Conservation (phyloP, 164 flowering plant species). For the Warburgia ugandensis region DNA sequence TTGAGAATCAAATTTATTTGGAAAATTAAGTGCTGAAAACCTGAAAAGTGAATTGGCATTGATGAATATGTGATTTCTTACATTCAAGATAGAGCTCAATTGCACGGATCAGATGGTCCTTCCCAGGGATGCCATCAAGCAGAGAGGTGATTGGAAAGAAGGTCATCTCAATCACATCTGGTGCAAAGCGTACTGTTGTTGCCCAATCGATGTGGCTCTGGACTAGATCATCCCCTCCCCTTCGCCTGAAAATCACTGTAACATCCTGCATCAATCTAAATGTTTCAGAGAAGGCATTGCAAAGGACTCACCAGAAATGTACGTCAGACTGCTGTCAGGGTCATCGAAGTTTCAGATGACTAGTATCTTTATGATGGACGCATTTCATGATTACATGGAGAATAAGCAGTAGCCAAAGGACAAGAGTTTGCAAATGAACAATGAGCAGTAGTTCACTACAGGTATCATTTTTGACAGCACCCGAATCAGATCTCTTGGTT, state of each 20-base stretch:
- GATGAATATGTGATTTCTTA: slow-evolving; percentile 26
- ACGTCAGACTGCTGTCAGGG: too few relatives aligned
- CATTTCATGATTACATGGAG: too few relatives aligned
- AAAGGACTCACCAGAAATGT: not conserved
- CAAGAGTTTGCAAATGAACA: too few relatives aligned
- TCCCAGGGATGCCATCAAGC: slow-evolving; percentile 54
- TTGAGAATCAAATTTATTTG: not conserved
- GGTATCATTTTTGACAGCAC: too few relatives aligned
- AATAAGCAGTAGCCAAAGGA: too few relatives aligned
- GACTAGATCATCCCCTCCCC: slow-evolving; percentile 85
- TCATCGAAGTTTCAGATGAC: too few relatives aligned
- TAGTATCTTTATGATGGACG: too few relatives aligned
- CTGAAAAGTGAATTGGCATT: too few relatives aligned
- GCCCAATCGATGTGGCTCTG: slow-evolving; percentile 63
- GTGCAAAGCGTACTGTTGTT: slow-evolving; percentile 51
- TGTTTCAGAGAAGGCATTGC: too few relatives aligned
- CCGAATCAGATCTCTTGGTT: too few relatives aligned
- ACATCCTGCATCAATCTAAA: slow-evolving; percentile 61
- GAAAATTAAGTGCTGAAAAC: too few relatives aligned
- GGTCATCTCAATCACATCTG: slow-evolving; percentile 76
- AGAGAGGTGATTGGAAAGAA: slow-evolving; percentile 55
- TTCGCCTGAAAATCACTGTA: slow-evolving; percentile 67
- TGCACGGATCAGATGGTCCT: slow-evolving; percentile 56
- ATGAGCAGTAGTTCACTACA: too few relatives aligned
- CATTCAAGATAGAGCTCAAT: slow-evolving; percentile 67